These are phyloP conservation scores for Ochetophila trinervis DNA, from an alignment of 306 rosid genomes.

Conservation along the genomic window DNA sequence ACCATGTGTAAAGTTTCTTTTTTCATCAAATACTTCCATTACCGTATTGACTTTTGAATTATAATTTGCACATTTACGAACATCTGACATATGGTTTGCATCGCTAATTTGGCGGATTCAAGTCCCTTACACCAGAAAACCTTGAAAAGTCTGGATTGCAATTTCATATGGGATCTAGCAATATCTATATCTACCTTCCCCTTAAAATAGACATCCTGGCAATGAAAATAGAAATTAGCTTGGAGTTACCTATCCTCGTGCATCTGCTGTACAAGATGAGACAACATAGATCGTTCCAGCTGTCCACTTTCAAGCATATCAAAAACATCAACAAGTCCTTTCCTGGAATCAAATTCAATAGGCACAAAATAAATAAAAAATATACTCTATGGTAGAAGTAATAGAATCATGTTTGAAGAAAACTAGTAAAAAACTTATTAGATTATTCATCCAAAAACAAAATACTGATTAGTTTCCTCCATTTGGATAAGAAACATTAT, in stretches of 20 bases:
- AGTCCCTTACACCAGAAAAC: too few relatives aligned
- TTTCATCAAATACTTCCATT: too few relatives aligned
- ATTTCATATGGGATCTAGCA: neutral
- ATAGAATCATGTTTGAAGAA: neutral
- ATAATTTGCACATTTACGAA: too few relatives aligned
- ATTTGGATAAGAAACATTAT: neutral
- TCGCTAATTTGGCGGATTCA: too few relatives aligned
- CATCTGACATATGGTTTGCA: too few relatives aligned
- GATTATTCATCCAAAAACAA: neutral
- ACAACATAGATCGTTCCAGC: slow-evolving; percentile 50
- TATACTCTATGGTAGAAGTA: neutral
- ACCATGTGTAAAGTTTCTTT: too few relatives aligned
- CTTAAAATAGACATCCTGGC: slow-evolving; percentile 11
- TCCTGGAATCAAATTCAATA: slow-evolving; percentile 44
- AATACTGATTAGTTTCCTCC: neutral
- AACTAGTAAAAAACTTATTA: too few relatives aligned
- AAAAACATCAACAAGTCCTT: slow-evolving; percentile 75
- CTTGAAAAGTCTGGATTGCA: too few relatives aligned
- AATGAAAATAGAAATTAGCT: neutral
- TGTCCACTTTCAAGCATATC: slow-evolving; percentile 66
- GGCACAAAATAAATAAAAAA: neutral
- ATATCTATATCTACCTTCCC: neutral
- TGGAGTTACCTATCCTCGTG: slow-evolving; percentile 59
- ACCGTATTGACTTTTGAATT: too few relatives aligned
- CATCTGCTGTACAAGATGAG: slow-evolving; percentile 59